Evolutionary conservation across 805 yeast genomes (phyloP), one percentile per base, ranked within the genome.

Genomic region (Zygotorulaspora danielsina): DNA sequence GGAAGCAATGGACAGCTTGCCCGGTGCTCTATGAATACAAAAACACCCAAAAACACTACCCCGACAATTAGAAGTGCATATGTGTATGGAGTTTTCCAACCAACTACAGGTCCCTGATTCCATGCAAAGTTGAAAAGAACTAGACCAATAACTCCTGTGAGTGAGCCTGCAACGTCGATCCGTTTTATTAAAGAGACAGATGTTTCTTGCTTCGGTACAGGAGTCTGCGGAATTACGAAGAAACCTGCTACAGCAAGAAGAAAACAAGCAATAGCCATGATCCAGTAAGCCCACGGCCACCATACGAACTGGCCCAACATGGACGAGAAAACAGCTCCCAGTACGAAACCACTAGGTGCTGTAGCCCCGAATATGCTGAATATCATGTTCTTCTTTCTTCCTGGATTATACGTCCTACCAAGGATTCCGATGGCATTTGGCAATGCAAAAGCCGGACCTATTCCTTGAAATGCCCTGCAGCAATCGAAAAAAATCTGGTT

Each of bases 31-130:
- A 70, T 55, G 21, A 53, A 50, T 32, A 67, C 63, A 50, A 79
- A 78, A 1, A 53, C 64, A 2, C 53, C 54, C 11, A 78, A 50
- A 13, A 63, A 41, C 4, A 64, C 36, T 1, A 57, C 46, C 1
- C 84, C 73, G 8, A 79, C 57, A 1, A 77, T 65, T 21, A 79
- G 57, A 7, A 80, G 57, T 0, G 65, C 70, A 32, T 75, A 73
- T 19, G 75, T 71, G 47, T 79, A 79, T 1, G 76, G 67, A 0
- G 53, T 52, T 7, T 55, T 46, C 84, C 85, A 81, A 13, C 85
- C 83, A 2, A 65, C 77, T 3, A 71, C 69, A 0, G 86, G 83
- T 3, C 79, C 86, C 53, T 81, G 84, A 47, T 76, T 79, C 77
- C 83, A 76, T 2, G 74, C 73, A 46, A 79, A 74, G 46, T 76